Conservation (phyloP, 2,329 filamentous ascomycete genomes). For the Dissoconium aciculare region DNA sequence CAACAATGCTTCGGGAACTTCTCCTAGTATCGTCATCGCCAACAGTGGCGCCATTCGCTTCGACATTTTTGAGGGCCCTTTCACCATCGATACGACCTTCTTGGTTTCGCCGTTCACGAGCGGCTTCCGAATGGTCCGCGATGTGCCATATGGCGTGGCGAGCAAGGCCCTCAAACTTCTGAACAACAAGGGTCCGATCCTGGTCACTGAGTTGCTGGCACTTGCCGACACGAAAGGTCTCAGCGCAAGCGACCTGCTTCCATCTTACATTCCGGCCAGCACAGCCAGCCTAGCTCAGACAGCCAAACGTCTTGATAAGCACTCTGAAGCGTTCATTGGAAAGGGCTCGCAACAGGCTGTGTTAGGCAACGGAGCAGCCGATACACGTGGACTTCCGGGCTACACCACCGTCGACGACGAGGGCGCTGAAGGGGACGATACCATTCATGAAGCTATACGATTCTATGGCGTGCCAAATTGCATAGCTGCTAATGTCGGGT, state of each 20-base stretch:
- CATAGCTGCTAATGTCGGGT: slow-evolving; percentile 53
- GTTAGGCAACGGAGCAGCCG: slow-evolving; percentile 5
- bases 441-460: slow-evolving; percentile 57
- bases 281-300: slow-evolving; percentile 6
- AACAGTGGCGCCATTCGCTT: slow-evolving; percentile 92
- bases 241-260: slow-evolving; percentile 7
- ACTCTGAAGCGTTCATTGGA: background rate
- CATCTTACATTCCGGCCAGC: slow-evolving; percentile 10
- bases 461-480: slow-evolving; percentile 74
- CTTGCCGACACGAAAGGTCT: slow-evolving; percentile 5
- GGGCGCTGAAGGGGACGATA: slow-evolving; percentile 78
- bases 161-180: slow-evolving; percentile 48
- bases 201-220: slow-evolving; percentile 21
- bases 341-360: slow-evolving; percentile 6
- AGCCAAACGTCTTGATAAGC: slow-evolving; percentile 1
- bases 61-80: slow-evolving; percentile 83
- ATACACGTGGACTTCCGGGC: slow-evolving; percentile 41
- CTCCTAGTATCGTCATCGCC: slow-evolving; percentile 55
- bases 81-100: slow-evolving; percentile 76
- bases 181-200: slow-evolving; percentile 42
- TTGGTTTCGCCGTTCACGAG: slow-evolving; percentile 80
- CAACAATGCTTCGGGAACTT: slow-evolving; percentile 22
- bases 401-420: slow-evolving; percentile 84
- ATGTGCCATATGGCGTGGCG: slow-evolving; percentile 67
- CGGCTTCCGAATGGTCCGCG: slow-evolving; percentile 57